Percentiles rank a stretch among this genome's conserved stretches.
These are phyloP conservation scores for Chaetomiaceae sp. DNA, from an alignment of 2,329 filamentous ascomycete species.

Conservation along the genomic window DNA sequence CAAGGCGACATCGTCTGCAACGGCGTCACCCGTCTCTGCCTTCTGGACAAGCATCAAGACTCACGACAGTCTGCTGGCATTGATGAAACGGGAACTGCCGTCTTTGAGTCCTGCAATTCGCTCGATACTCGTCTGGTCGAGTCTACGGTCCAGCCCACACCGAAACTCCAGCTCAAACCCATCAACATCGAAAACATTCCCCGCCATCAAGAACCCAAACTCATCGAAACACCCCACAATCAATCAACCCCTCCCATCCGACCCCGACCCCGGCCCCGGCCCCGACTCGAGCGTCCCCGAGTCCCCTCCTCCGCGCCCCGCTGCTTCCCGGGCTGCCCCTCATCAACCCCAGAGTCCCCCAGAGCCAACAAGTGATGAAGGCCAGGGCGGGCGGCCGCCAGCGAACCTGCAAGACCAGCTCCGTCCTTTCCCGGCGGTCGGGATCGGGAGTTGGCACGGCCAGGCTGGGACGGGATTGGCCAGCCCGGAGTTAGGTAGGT, in stretches of 20 bases:
- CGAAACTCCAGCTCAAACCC: not conserved
- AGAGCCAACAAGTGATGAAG: no score
- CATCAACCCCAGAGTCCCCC: not conserved
- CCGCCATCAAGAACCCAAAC: not conserved
- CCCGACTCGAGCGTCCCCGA: no score
- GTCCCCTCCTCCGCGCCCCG: conserved; percentile 3
- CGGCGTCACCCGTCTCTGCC: no score
- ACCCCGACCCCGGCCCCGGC: no score
- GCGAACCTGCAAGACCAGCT: not conserved
- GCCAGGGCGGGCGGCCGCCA: not conserved
- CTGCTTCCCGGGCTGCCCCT: not conserved
- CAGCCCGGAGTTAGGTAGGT: conserved; percentile 6
- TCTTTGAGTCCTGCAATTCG: no score
- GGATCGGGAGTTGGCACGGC: conserved; percentile 3
- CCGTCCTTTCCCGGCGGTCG: conserved; percentile 19
- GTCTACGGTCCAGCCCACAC: no score
- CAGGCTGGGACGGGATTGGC: conserved; percentile 1
- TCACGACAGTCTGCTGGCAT: no score
- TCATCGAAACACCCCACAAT: not conserved
- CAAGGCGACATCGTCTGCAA: not conserved
- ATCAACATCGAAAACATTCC: not conserved
- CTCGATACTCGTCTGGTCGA: no score
- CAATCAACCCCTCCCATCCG: no score
- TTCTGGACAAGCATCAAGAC: no score
- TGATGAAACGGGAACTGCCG: no score